Evolutionary conservation across 371 early-diverging fungal species (phyloP), one percentile per base, ranked within the genome.

Genomic region (Apophysomyces variabilis): DNA sequence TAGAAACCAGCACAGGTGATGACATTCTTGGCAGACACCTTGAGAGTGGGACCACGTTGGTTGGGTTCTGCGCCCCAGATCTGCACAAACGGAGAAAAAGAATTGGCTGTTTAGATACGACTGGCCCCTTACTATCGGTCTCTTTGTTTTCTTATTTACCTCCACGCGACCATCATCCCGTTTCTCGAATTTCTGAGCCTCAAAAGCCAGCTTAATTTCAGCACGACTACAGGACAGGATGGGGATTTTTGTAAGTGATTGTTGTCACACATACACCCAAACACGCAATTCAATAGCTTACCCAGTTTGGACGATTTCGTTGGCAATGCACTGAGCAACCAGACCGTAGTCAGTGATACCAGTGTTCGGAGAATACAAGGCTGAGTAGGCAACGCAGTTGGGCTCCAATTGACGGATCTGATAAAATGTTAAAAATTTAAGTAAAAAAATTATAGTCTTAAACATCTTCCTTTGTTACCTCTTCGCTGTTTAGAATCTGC

Each of bases 1-100:
- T 82, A 82, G 65, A 82, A 82, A 36, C 83, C 83, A 50, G 78
- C 78, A 66, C 83, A 82, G 13, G 83, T 82, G 62, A 82, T 82
- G 9, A 82, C 80, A 65, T 82, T 82, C 69, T 76, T 77, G 54
- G 78, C 80, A 8, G 76, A 69, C 1, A 82, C 80, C 44, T 79
- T 73, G 14, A 79, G 66, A 4, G 71, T 78, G 36, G 83, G 83
- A 11, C 83, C 83, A 56, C 69, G 71, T 67, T 79, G 83, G 45
- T 75, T 74, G 46, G 79, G 79, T 61, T 82, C 83, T 36, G 69
- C 73, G 39, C 79, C 83, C 72, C 74, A 76, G 38, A 82, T 79
- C 76, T 69, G 72, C 9, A 58, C 39, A 44, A 6, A 43, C 6
- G 47, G 16, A 14, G 1, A 32, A 32, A 9, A 44, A 46, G 8